Evolutionary conservation across 441 rosid genomes (phyloP), one percentile per base, ranked within the genome.

Genomic region (Adansonia rubrostipa): DNA sequence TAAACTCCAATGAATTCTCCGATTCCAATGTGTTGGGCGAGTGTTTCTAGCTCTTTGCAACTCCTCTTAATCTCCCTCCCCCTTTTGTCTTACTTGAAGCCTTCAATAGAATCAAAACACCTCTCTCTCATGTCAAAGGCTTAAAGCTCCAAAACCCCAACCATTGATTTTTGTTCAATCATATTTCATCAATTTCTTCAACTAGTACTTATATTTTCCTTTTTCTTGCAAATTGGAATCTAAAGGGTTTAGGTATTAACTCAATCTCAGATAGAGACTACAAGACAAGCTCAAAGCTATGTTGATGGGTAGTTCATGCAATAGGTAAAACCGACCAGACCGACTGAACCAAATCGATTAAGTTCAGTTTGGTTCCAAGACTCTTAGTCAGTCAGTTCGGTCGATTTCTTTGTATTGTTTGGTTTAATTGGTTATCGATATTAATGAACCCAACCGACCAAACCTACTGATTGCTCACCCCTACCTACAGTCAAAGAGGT

Each of bases 81-180:
- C 77, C 90, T 66, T 90, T 85, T 71, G 91, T 88, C 78, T 84
- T 80, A 36, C 87, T 88, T 76, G 94, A 92, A 84, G 87, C 89
- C 64, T 89, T 88, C 90, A 86, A 84, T 64, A 73, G 71, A 79
- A 86, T 24, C 65, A 61, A 24, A 22, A 11, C 65, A 22, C 14
- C 10, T 7, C 15, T 22, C 24, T 60, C 0, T 3, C 44, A 64
- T 44, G 8, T 11, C 33, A 78, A 62, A 74, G 71, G 80, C 80
- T 4, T 70, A 22, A 80, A 80, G 77, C 83, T 60, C 79, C 62
- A 14, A 69, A 66, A 62, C 77, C 79, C 77, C 71, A 67, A 68
- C 79, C 50, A 71, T 61, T 24, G 36, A 9, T 20, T 60, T 0
- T 60, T 61, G 15, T 61, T 61, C n/a, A 61, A 61, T 61, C 72